Evolutionary conservation across 106 monocot species (phyloP).

Genomic region (Phalaenopsis aphrodite): DNA sequence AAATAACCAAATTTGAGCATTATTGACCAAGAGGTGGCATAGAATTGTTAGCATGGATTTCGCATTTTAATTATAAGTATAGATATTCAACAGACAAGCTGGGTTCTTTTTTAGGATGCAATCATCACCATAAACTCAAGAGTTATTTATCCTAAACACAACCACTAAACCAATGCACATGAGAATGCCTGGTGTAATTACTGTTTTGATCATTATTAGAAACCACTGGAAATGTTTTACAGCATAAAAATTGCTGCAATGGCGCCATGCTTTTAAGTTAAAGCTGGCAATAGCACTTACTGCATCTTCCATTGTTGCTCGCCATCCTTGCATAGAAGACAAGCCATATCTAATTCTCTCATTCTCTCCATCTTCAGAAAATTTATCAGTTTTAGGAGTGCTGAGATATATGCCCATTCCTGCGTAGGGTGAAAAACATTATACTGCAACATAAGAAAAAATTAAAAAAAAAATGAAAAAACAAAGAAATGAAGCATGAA

Average conservation of each 20-base stretch:
- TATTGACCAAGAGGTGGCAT: background rate
- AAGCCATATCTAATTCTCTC: slow-evolving; percentile 38
- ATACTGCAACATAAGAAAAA: background rate
- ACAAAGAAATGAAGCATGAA: background rate
- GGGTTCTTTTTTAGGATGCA: background rate
- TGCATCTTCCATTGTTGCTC: slow-evolving; percentile 72
- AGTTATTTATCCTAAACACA: background rate
- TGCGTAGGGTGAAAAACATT: background rate
- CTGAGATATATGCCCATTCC: slow-evolving; percentile 66
- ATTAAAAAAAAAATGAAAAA: background rate
- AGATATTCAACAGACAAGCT: background rate
- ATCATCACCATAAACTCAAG: background rate
- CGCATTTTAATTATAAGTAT: background rate
- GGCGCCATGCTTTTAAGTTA: background rate
- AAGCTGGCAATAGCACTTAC: slow-evolving; percentile 21
- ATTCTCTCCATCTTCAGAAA: slow-evolving; percentile 74
- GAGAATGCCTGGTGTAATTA: too few species aligned
- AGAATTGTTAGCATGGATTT: background rate
- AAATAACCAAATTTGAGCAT: background rate
- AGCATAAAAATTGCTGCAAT: background rate
- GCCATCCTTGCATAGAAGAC: slow-evolving; percentile 85
- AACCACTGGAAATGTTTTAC: background rate
- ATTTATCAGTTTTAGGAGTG: slow-evolving; percentile 68
- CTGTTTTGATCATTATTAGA: too few species aligned
- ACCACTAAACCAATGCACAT: background rate